Percentiles rank a stretch among this genome's conserved stretches.
These are phyloP conservation scores for Daldinia caldariorum DNA, from an alignment of 495 filamentous ascomycete genomes.

Conservation along the genomic window DNA sequence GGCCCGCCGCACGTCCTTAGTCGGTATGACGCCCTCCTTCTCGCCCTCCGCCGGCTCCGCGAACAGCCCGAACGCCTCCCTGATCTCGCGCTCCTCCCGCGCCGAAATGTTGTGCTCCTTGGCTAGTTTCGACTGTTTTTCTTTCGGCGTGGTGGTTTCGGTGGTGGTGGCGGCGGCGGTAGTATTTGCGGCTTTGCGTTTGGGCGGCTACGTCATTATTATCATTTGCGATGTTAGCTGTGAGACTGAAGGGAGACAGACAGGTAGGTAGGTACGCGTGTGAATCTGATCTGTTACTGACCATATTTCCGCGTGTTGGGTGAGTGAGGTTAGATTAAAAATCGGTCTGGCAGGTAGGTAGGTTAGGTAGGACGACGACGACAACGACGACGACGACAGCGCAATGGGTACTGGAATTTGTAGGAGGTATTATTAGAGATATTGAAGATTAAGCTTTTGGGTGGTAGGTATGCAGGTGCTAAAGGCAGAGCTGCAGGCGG, in stretches of 20 bases:
- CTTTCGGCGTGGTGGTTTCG: conserved; percentile 40
- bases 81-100: conserved; percentile 87
- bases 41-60: conserved; percentile 72
- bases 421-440: background rate
- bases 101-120: conserved; percentile 85
- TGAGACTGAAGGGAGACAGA: too few relatives aligned
- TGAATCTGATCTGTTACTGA: background rate
- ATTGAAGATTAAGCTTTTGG: conserved; percentile 5
- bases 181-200: conserved; percentile 49
- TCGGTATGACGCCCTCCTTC: conserved; percentile 76
- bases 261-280: too few relatives aligned
- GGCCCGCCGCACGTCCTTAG: conserved; percentile 81
- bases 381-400: too few relatives aligned
- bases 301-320: conserved; percentile 15
- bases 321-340: background rate
- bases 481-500: background rate
- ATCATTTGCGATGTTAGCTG: conserved; percentile 19
- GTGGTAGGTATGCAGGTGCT: too few relatives aligned
- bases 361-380: background rate
- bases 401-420: background rate
- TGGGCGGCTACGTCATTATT: conserved; percentile 50
- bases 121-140: conserved; percentile 79
- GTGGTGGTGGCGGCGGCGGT: conserved; percentile 32
- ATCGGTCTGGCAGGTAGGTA: background rate
- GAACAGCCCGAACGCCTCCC: conserved; percentile 88